Conservation (phyloP, 192 early-diverging fungal species). For the Linnemannia hyalina region DNA sequence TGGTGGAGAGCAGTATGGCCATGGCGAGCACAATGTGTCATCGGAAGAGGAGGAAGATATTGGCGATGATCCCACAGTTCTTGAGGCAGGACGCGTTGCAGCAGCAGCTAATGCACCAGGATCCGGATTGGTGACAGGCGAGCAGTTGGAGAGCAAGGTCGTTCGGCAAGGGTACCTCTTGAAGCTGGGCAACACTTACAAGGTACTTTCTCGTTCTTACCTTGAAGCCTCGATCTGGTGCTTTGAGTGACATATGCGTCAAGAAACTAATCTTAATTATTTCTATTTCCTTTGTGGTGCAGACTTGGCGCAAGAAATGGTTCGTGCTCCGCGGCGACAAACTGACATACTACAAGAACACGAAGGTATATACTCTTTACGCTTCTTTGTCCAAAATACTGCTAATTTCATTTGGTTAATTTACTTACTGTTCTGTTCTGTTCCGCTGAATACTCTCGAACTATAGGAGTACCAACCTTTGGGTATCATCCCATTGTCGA, state of each 20-base stretch:
- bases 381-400: neutral
- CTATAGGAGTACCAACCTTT: constrained; percentile 64
- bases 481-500: constrained; percentile 61
- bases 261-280: constrained; percentile 6
- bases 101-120: constrained; percentile 52
- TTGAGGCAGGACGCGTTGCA: constrained; percentile 44
- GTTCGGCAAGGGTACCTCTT: constrained; percentile 66
- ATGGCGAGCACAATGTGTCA: constrained; percentile 22
- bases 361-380: constrained; percentile 58
- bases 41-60: constrained; percentile 52
- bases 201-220: constrained; percentile 33
- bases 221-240: no score
- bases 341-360: constrained; percentile 71
- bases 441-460: neutral
- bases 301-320: constrained; percentile 75
- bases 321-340: constrained; percentile 71
- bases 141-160: constrained; percentile 62
- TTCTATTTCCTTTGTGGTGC: neutral
- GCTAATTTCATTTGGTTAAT: neutral
- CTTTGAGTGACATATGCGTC: no score
- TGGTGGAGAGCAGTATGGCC: constrained; percentile 34
- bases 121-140: constrained; percentile 48
- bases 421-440: neutral
- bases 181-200: constrained; percentile 66
- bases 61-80: constrained; percentile 29